Percentiles rank a stretch among this genome's conserved stretches.
These are phyloP conservation scores for Chlorophyllum brunneum DNA, from an alignment of 768 basidiomycete genomes.

Conservation along the genomic window DNA sequence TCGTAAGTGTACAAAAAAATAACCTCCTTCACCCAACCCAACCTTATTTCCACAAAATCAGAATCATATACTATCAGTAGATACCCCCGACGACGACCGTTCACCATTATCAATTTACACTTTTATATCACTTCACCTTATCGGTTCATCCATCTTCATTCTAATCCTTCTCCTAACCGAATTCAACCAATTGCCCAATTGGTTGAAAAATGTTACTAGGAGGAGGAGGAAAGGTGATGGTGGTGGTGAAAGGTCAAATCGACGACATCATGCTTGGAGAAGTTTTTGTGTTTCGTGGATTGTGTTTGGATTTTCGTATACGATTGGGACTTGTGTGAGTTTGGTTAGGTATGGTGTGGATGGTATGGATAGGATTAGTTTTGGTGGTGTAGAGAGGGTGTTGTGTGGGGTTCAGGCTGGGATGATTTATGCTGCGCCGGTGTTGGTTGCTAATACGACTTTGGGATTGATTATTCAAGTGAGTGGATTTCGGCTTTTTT, in stretches of 20 bases:
- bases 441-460: conserved; percentile 2
- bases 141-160: neutral
- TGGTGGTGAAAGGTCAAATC: neutral
- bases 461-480: conserved; percentile 9
- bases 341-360: neutral
- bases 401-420: conserved; percentile 4
- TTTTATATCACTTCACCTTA: neutral
- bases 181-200: no score
- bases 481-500: neutral
- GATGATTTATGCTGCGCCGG: conserved; percentile 7
- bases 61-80: no score
- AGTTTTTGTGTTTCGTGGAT: conserved; percentile 4
- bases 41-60: no score
- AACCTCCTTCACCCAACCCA: no score
- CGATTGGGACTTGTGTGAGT: neutral
- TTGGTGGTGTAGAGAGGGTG: neutral
- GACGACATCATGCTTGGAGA: neutral
- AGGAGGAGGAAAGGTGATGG: neutral
- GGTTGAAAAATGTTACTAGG: no score
- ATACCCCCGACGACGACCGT: neutral
- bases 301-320: conserved; percentile 7
- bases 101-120: neutral
- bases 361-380: neutral
- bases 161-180: neutral
- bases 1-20: no score